Conservation (phyloP, 2,329 filamentous ascomycete species). For the Cladorrhinum sp. region DNA sequence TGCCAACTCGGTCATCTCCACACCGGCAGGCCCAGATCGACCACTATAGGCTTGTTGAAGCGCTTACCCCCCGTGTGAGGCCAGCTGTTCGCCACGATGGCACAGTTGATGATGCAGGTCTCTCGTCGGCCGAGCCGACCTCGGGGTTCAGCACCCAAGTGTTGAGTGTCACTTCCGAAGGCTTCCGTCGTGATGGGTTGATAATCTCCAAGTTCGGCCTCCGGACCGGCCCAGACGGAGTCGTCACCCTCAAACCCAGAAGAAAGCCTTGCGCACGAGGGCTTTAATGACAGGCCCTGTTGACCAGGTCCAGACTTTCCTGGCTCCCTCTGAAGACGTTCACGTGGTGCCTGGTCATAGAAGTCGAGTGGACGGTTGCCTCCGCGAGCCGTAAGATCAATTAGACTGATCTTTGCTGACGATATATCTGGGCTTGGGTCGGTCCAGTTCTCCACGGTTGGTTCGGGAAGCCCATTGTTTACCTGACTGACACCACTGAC, state of each 20-base stretch:
- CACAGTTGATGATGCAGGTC: constrained; percentile 78
- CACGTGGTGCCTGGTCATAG: constrained; percentile 32
- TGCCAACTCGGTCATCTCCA: constrained; percentile 36
- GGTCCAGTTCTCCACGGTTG: constrained; percentile 47
- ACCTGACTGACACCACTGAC: constrained; percentile 34
- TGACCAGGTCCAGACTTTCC: constrained; percentile 36
- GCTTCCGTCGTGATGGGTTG: constrained; percentile 29
- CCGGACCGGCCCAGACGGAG: not conserved
- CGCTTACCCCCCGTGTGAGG: constrained; percentile 60
- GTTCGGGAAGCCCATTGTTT: constrained; percentile 45
- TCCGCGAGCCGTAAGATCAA: constrained; percentile 55
- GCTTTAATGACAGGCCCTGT: constrained; percentile 33
- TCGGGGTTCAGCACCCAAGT: constrained; percentile 39
- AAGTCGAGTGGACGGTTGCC: constrained; percentile 43
- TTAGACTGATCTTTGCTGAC: constrained; percentile 61
- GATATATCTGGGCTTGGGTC: constrained; percentile 52
- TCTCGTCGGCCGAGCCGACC: constrained; percentile 48
- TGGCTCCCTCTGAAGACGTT: not conserved
- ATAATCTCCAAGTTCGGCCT: not conserved
- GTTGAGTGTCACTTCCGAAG: not conserved
- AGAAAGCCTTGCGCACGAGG: not conserved
- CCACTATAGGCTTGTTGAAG: constrained; percentile 78
- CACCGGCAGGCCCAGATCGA: constrained; percentile 71
- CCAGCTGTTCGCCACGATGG: constrained; percentile 66
- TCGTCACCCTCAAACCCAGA: not conserved